Evolutionary conservation across 495 filamentous ascomycete species (phyloP).

Genomic region (Peziza echinospora): DNA sequence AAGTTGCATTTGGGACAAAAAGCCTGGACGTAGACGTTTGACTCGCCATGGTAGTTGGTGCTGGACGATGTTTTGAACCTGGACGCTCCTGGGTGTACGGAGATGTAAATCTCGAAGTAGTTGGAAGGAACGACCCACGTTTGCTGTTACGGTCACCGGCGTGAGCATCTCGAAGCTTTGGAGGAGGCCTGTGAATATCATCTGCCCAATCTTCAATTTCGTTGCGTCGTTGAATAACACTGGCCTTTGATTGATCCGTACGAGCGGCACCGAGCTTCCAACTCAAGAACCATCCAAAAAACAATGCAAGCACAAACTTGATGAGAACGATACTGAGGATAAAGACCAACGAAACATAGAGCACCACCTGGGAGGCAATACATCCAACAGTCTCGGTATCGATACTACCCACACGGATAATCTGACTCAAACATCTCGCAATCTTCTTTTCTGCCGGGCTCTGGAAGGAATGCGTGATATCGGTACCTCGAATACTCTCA

Average conservation of each 20-base stretch:
- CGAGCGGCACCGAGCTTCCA: constrained; percentile 64
- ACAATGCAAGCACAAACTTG: constrained; percentile 72
- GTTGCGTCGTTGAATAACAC: constrained; percentile 58
- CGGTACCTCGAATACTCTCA: constrained; percentile 54
- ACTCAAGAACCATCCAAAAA: constrained; percentile 90
- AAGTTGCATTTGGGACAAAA: constrained; percentile 41
- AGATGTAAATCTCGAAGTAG: constrained; percentile 82
- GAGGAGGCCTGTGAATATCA: constrained; percentile 82
- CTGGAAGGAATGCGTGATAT: constrained; percentile 76
- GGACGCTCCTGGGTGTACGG: constrained; percentile 55
- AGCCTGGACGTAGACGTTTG: constrained; percentile 63
- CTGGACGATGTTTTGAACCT: constrained; percentile 27
- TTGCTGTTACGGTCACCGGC: constrained; percentile 51
- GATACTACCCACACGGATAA: constrained; percentile 85
- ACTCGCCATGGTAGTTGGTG: constrained; percentile 87
- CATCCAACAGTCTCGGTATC: constrained; percentile 94
- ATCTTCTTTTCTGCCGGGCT: constrained; percentile 51
- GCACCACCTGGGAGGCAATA: constrained; percentile 90
- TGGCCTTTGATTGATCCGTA: constrained; percentile 32
- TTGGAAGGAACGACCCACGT: constrained; percentile 63
- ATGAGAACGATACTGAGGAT: constrained; percentile 74
- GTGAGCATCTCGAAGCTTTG: constrained; percentile 48
- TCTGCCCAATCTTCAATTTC: constrained; percentile 98
- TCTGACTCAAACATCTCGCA: constrained; percentile 70
- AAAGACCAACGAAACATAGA: constrained; percentile 82